Percentiles rank a stretch among this genome's conserved stretches.
Evolutionary conservation across 1,284 basidiomycete species (phyloP).

Genomic region (Cutaneotrichosporon dermatis): DNA sequence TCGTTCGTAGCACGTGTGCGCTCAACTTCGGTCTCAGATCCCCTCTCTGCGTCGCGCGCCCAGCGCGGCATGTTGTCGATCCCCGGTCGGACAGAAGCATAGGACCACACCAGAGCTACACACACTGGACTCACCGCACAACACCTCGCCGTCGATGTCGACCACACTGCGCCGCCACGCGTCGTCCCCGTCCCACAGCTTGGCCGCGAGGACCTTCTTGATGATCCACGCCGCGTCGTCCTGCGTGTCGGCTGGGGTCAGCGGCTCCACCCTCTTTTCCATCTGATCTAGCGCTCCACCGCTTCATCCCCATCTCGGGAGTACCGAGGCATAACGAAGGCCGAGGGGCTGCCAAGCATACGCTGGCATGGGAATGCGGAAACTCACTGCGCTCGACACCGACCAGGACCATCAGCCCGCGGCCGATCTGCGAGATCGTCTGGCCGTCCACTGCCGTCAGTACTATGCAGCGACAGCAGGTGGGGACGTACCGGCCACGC

Average conservation of each 20-base stretch:
- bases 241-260: slow-evolving; percentile 64
- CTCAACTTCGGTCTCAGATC: too few relatives aligned
- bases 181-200: slow-evolving; percentile 62
- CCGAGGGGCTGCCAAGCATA: too few relatives aligned
- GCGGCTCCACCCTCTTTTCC: neutral
- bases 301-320: too few relatives aligned
- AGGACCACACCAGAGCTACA: neutral
- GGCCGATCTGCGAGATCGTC: slow-evolving; percentile 68
- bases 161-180: slow-evolving; percentile 74
- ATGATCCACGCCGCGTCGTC: slow-evolving; percentile 65
- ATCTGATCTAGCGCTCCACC: too few relatives aligned
- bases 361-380: too few relatives aligned
- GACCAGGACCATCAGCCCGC: slow-evolving; percentile 78
- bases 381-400: slow-evolving; percentile 55
- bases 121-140: slow-evolving; percentile 57
- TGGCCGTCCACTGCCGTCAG: slow-evolving; percentile 40
- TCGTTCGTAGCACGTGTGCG: too few relatives aligned
- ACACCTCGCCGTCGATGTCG: slow-evolving; percentile 76
- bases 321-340: too few relatives aligned
- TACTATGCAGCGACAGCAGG: neutral
- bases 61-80: too few relatives aligned
- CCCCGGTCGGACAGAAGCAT: too few relatives aligned
- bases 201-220: slow-evolving; percentile 73
- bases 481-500: slow-evolving; percentile 37
- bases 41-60: too few relatives aligned